Evolutionary conservation across 2,329 filamentous ascomycete genomes (phyloP), one percentile per base, ranked within the genome.

Genomic region (Aspergillus japonicus): DNA sequence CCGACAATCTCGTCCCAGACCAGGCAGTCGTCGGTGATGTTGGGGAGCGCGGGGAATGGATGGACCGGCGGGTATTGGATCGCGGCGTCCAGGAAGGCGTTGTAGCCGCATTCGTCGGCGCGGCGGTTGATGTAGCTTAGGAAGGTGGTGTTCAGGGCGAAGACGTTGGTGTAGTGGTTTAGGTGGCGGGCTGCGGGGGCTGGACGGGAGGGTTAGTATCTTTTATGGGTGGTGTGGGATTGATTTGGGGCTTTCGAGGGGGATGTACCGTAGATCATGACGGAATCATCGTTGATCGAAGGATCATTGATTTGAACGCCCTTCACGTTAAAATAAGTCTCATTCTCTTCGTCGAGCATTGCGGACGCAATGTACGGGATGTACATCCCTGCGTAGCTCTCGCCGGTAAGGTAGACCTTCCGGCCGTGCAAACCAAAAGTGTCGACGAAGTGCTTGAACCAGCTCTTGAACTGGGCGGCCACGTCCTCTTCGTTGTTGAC

Each of bases 301-400:
- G 90, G 89, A 66, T 93, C 89, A 68, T 92, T 91, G 61, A 94
- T 86, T 73, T 91, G 78, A 62, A 90, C 85, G 1, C 85, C 87
- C 31, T 84, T 80, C 5, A 92, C 73, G 70, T 92, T 83, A 73
- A 85, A 92, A 75, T 91, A 87, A 8, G 77, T 79, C 4, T 79
- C 84, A 73, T 92, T 83, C 6, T 90, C 84, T 53, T 81, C 81
- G 57, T 90, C 85, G 63, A 93, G 78, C 82, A 95, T 90, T 29
- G 86, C 87, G 66, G 87, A 84, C 1, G 88, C 85, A 59, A 93
- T 89, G 69, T 91, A 92, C 0, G 89, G 88, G 2, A 89, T 84
- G 66, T 87, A 89, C 66, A 79, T 76, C 16, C 89, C 89, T 0
- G 85, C 89, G 66, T 90, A 92, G 0, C 83, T 88, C 73, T 91